Base-by-base conservation (phyloP, 2,329 filamentous ascomycete species). In the Diaporthe sp. region DNA sequence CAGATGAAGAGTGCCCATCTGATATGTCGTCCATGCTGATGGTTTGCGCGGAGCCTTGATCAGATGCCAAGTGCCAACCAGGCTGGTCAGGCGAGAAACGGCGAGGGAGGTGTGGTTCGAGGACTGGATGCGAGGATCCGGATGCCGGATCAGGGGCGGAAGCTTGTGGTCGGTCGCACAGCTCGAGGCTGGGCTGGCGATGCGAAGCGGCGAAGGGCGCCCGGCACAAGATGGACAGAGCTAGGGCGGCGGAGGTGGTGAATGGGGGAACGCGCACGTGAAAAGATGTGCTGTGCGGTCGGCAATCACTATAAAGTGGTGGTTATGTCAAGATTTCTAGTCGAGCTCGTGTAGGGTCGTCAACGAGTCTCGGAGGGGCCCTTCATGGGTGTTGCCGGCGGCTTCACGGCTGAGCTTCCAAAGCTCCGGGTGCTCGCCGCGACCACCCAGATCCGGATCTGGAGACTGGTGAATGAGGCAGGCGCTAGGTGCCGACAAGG, bases 21-120 rank as follows among this genome's bases (percentile, higher is more conserved):
- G 77, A 76, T 42, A 78, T 79, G 58, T 84, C 83, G 72, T 85
- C 83, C 84, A 85, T 85, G 44, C 50, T 71, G 66, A 44, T 35
- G 50, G 19, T 17, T 32, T 63, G 35, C 53, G 25, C 32, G 56
- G 8, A 56, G 35, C 12, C 30, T 56, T 30, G 70, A 30, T 71
- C 70, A 25, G 55, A 27, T 17, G 61, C 42, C n/a, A 66, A 27
- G 15, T 53, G 12, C 22, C 10, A 17, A 37, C 25, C 35, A 63
- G 56, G 44, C 47, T 63, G 15, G 25, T 44, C 56, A 61, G 12
- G 56, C 30, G 37, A 51, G 56, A 19, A 32, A 32, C 50, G n/a
- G 47, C 19, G 44, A 63, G 37, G 30, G 27, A 51, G 47, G 47
- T 30, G n/a, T 56, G 10, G 47, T n/a, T 30, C 42, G 39, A 69